Base-by-base conservation (phyloP, 164 flowering plant species). In the Saururus chinensis region DNA sequence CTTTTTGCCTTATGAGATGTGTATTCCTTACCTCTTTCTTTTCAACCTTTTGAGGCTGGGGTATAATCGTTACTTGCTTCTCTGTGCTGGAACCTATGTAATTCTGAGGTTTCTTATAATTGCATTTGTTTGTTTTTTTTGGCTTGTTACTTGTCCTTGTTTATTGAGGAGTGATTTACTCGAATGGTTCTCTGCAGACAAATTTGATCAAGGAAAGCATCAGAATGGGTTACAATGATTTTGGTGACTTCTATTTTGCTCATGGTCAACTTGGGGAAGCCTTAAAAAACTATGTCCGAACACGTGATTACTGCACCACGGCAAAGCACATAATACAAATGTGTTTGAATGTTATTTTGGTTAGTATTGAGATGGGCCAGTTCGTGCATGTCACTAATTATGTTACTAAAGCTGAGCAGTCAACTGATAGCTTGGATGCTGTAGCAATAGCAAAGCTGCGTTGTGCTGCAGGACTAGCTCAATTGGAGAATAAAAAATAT, bases 351-450 rank as follows among this genome's bases (percentile, higher is more conserved):
- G 92, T 88, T 9, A 91, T 89, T 68, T 69, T 95, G 69, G 91
- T 84, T 57, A 91, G 99, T 80, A 95, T 95, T 63, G 99, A 95
- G 82, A 83, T 91, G 96, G 89, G 97, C 51, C 97, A 91, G 71
- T 89, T 91, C 60, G 60, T 87, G 53, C 97, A 95, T 79, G 97
- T 95, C 35, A 65, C 87, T 59, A 91, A 85, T 78, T 91, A 89
- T 73, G 93, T 89, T 20, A 77, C 75, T 66, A 91, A 85, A 75
- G 96, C 97, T 51, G 97, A 95, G 70, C 91, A 87, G 60, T 77
- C 82, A 55, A 78, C 79, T 10, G 95, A 91, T 49, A 80, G 77
- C 24, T 62, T 84, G 66, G 96, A 89, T 20, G 62, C 86, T 48
- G 61, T 81, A 64, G 79, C 77, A 25, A 35, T 70, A 66, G 84